Evolutionary conservation across 306 rosid genomes (phyloP).

Genomic region (Gleditsia sinensis): DNA sequence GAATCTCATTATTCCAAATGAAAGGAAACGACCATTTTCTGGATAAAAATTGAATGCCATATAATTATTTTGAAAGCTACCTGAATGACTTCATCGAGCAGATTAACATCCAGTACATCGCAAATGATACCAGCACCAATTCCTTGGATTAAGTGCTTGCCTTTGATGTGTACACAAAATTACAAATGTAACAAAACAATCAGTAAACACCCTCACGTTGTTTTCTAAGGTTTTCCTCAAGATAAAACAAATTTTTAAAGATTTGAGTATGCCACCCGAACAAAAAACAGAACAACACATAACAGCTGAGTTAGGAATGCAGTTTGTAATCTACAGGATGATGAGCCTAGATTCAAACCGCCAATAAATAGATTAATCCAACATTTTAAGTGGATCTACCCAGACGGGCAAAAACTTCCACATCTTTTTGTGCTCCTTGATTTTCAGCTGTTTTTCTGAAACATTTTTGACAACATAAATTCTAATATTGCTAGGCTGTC

Average conservation of each 20-base stretch:
- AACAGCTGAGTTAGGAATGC: background rate
- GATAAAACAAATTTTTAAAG: background rate
- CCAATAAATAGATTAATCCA: background rate
- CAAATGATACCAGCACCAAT: slow-evolving; percentile 72
- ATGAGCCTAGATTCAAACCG: background rate
- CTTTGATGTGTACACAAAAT: slow-evolving; percentile 39
- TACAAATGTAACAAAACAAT: slow-evolving; percentile 10
- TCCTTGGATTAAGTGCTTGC: slow-evolving; percentile 79
- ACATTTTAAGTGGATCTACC: background rate
- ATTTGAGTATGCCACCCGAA: background rate
- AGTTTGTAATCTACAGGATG: background rate
- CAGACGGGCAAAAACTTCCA: background rate
- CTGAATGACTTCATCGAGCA: slow-evolving; percentile 73
- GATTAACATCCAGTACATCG: slow-evolving; percentile 48
- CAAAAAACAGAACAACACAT: background rate
- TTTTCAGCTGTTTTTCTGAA: background rate
- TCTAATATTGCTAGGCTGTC: background rate
- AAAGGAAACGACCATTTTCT: slow-evolving; percentile 10
- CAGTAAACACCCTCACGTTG: background rate
- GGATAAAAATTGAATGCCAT: slow-evolving; percentile 21
- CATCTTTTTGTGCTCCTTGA: background rate
- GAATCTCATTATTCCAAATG: background rate
- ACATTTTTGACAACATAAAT: background rate
- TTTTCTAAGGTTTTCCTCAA: slow-evolving; percentile 11
- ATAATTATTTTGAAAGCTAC: slow-evolving; percentile 39